Evolutionary conservation across 2,329 filamentous ascomycete species (phyloP), one percentile per base, ranked within the genome.

Genomic region (Biscogniauxia mediterranea): DNA sequence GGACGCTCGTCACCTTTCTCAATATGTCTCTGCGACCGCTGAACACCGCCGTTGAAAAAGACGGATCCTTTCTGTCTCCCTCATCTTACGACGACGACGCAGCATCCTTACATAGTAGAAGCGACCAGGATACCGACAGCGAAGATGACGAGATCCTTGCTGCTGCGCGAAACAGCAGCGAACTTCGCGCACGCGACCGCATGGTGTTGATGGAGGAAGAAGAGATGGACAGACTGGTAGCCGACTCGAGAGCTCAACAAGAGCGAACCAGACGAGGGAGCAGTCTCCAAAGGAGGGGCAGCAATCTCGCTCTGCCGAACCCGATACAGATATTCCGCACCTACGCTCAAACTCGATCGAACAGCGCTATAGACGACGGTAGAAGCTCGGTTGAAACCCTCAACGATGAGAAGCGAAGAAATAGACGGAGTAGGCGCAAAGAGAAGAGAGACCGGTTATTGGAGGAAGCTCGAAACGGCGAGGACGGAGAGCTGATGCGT

Each of bases 401-500:
- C 9, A 76, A 78, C 25, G 69, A 74, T 65, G 81, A 85, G 67
- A 85, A 83, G 68, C 80, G 83, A 64, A 75, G 74, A 59, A 75
- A 74, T 54, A 78, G 85, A 54, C 80, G 81, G 60, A 75, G 79
- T 51, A 78, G 84, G 71, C 78, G 85, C 58, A 76, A 78, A 66
- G 78, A 80, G 69, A 86, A 85, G 75, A 81, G 78, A 77, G 81
- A 82, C 64, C 79, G 76, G 65, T 74, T 84, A 71, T 75, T 81
- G 68, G 78, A 80, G 59, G 78, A 83, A 57, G 85, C 85, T 3
- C 79, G 79, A 25, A 75, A 86, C 62, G 87, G 87, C 59, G 90
- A 92, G 71, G 86, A 91, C 66, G 88, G 89, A 46, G 85, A 88
- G 74, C 79, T 96, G 70, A 91, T 96, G 88, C 93, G 88, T 86